phyloP scores from a whole-genome alignment of 176 grass and related monocot species.

The Leersia perrieri region DNA sequence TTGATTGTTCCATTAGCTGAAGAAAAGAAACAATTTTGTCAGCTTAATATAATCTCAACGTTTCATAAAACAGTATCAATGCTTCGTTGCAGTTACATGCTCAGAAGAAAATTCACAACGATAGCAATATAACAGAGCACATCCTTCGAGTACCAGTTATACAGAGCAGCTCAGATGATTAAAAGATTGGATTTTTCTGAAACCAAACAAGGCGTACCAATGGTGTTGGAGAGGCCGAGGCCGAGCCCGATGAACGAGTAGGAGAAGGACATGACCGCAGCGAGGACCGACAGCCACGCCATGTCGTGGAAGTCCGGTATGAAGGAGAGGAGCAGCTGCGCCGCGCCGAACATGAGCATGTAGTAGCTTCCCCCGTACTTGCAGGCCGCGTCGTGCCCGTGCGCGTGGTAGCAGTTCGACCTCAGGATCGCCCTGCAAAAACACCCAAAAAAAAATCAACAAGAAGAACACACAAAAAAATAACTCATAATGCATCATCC shows the following conservation, averaged over 20 bases:
- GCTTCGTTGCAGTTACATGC: not conserved
- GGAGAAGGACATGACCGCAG: conserved; percentile 75
- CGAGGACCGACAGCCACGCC: conserved; percentile 76
- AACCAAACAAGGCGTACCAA: conserved; percentile 32
- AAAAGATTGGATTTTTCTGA: not conserved
- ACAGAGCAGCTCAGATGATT: not conserved
- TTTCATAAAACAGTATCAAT: not conserved
- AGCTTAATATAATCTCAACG: not conserved
- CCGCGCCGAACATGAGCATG: conserved; percentile 62
- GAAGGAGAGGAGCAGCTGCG: conserved; percentile 65
- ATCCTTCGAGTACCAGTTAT: too few relatives aligned
- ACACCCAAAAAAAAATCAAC: not conserved
- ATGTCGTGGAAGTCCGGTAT: conserved; percentile 78
- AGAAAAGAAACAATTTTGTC: not conserved
- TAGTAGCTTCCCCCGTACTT: conserved; percentile 48
- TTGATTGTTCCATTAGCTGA: conserved; percentile 65
- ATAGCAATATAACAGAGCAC: too few relatives aligned
- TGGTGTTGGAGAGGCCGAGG: conserved; percentile 56
- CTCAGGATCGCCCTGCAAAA: conserved; percentile 60
- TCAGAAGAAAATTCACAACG: too few relatives aligned
- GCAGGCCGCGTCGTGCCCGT: conserved; percentile 62
- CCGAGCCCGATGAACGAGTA: conserved; percentile 68
- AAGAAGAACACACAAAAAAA: not conserved
- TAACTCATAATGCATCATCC: not conserved
- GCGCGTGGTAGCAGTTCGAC: conserved; percentile 62